Base-by-base conservation (phyloP, 306 rosid genomes). In the Myrica gale region DNA sequence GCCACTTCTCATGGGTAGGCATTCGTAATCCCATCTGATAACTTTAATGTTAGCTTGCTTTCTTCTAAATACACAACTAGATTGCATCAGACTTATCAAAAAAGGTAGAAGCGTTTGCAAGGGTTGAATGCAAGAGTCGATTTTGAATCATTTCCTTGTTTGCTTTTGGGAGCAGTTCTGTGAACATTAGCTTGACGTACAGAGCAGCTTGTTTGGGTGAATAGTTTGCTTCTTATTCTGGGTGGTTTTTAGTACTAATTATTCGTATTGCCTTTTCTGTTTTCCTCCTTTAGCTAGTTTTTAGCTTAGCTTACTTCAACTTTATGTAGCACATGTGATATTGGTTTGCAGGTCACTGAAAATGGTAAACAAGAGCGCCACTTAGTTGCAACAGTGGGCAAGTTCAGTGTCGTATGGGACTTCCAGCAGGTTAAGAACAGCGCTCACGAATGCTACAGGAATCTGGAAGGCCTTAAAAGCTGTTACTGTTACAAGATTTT, bases 401-500 rank as follows among this genome's bases (percentile, higher is more conserved):
- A 93, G 82, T 93, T 93, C 75, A 91, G 98, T n/a, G 97, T 93
- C 81, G 90, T 93, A 83, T 93, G 98, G 98, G 96, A 93, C 81
- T 91, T 93, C 82, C 98, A 91, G 88, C 93, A 69, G 77, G 98
- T 93, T 76, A 93, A 90, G 83, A 91, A 89, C 85, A 91, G 85
- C 82, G 92, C 86, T 48, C 98, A 93, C 70, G 89, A 81, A 42
- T 93, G 98, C 74, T 91, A 93, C 82, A 57, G 89, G 78, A 93
- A 88, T 81, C 96, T 90, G 80, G 89, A 93, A 90, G 98, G 98
- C n/a, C 91, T 91, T 74, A 93, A 91, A 84, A 90, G 97, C 86
- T 93, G 98, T 78, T 93, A 93, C 82, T 93, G 97, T 72, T 91
- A 93, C 72, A 93, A 93, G 89, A 93, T 88, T 55, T 74, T 93